These are phyloP conservation scores for Lipomyces orientalis DNA, from an alignment of 805 yeast species.

Conservation along the genomic window DNA sequence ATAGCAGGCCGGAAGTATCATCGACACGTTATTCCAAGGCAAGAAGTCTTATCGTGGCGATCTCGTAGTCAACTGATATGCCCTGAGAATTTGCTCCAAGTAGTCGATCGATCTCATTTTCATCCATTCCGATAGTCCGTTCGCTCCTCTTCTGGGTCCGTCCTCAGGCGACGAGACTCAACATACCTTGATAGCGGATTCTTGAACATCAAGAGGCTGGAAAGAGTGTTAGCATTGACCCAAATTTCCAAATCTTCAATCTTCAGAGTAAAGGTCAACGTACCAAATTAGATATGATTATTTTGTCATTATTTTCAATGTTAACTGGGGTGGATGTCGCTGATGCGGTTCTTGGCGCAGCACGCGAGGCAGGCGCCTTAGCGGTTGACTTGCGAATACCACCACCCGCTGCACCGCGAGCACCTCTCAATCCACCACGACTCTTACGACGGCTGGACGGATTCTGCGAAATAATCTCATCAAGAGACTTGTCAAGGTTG, in stretches of 20 bases:
- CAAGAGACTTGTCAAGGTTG: conserved; percentile 89
- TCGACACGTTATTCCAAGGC: background rate
- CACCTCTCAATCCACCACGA: conserved; percentile 25
- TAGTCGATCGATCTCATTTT: conserved; percentile 9
- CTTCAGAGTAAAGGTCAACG: conserved; percentile 27
- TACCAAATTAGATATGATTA: conserved; percentile 77
- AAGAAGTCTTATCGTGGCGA: background rate
- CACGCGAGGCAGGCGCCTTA: conserved; percentile 41
- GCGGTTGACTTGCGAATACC: conserved; percentile 42
- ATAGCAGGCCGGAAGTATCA: background rate
- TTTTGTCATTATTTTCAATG: conserved; percentile 63
- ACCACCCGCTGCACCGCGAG: conserved; percentile 35
- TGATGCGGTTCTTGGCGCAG: conserved; percentile 46
- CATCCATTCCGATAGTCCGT: conserved; percentile 3
- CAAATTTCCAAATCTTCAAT: background rate
- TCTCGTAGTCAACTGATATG: background rate
- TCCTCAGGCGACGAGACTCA: conserved; percentile 37
- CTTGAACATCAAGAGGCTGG: conserved; percentile 80
- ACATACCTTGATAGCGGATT: conserved; percentile 86
- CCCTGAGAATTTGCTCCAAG: background rate
- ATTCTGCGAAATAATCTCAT: conserved; percentile 81
- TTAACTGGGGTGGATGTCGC: conserved; percentile 51
- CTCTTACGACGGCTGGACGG: conserved; percentile 44
- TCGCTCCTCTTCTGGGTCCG: conserved; percentile 15
- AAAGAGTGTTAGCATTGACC: conserved; percentile 4